phyloP scores from a whole-genome alignment of 202 grass and related monocot species.

The Tripidium arundinaceum region DNA sequence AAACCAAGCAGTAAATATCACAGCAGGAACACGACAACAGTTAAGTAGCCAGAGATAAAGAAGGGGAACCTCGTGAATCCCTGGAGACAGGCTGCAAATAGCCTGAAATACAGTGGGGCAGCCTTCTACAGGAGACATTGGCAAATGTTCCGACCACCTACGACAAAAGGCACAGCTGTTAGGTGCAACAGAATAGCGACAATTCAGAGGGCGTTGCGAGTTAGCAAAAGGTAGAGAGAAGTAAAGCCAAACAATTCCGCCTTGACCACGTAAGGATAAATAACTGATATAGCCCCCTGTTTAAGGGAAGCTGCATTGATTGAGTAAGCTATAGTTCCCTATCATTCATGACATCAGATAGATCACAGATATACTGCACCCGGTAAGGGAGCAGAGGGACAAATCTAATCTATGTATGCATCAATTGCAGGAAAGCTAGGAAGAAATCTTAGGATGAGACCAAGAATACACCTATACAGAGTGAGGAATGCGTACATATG shows the following conservation, averaged over 20 bases:
- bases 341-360: background rate
- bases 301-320: background rate
- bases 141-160: constrained; percentile 93
- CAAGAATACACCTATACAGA: too few relatives aligned
- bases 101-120: constrained; percentile 86
- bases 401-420: too few relatives aligned
- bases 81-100: constrained; percentile 67
- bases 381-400: too few relatives aligned
- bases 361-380: background rate
- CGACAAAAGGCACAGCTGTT: background rate
- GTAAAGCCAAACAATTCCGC: background rate
- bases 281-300: background rate
- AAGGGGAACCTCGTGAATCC: constrained; percentile 61
- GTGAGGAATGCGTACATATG: background rate
- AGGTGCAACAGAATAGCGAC: background rate
- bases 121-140: constrained; percentile 87
- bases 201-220: background rate
- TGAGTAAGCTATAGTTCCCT: background rate
- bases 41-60: background rate
- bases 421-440: background rate
- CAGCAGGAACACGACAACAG: background rate
- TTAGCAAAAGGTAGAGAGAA: background rate
- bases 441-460: background rate
- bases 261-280: background rate
- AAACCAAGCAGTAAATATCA: background rate